phyloP scores from a whole-genome alignment of 768 basidiomycete species.

The Daedaleopsis sinensis region DNA sequence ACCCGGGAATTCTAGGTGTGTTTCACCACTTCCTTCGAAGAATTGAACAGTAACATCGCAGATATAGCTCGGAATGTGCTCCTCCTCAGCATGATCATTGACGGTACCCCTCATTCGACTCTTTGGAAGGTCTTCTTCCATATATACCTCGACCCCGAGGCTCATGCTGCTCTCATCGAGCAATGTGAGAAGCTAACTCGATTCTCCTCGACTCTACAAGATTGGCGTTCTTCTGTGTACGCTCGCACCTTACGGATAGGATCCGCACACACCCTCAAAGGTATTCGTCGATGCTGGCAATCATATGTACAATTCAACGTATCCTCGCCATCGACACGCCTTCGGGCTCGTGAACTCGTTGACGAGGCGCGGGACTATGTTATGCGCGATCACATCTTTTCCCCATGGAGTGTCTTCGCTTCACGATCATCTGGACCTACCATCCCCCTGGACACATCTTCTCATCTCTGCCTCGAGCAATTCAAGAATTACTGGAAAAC shows the following conservation, averaged over 20 bases:
- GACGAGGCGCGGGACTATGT: constrained; percentile 18
- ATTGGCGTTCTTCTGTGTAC: constrained; percentile 17
- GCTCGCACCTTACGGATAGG: background rate
- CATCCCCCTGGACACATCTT: constrained; percentile 37
- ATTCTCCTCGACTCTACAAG: background rate
- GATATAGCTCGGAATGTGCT: constrained; percentile 19
- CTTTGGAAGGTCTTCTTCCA: constrained; percentile 20
- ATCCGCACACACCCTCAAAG: constrained; percentile 7
- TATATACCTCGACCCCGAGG: constrained; percentile 11
- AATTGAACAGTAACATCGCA: background rate
- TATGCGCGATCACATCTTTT: background rate
- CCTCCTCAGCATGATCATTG: constrained; percentile 26
- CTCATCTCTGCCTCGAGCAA: background rate
- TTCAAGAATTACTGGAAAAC: constrained; percentile 43
- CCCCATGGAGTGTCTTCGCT: background rate
- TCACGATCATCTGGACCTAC: constrained; percentile 33
- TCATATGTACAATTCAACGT: constrained; percentile 30
- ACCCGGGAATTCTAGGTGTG: constrained; percentile 21
- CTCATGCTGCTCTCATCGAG: background rate
- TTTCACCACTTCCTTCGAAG: background rate
- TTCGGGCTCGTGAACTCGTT: background rate
- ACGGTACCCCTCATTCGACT: background rate
- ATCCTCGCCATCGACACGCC: constrained; percentile 20
- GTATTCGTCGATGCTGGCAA: constrained; percentile 19
- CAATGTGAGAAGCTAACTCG: constrained; percentile 16